phyloP scores from a whole-genome alignment of 1,139 yeast species.

The Pichiaceae sp. region DNA sequence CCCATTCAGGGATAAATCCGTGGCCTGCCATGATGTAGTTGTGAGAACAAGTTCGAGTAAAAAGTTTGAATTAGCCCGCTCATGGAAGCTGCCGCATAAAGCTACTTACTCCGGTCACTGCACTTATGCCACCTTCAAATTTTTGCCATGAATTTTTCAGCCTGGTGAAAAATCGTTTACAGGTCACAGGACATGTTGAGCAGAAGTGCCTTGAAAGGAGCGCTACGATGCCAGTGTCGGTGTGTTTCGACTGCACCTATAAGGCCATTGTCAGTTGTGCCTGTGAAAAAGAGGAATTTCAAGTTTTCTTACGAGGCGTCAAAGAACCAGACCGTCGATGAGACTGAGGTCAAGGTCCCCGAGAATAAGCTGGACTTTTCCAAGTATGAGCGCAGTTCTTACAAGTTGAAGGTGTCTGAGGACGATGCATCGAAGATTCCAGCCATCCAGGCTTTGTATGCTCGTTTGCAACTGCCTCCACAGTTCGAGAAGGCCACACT shows the following conservation, averaged over 20 bases:
- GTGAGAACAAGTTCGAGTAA: too few relatives aligned
- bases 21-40: constrained; percentile 1
- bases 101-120: too few relatives aligned
- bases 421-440: constrained; percentile 52
- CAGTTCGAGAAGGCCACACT: constrained; percentile 56
- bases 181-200: too few relatives aligned
- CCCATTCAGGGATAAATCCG: constrained; percentile 22
- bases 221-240: too few relatives aligned
- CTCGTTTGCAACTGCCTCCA: constrained; percentile 58
- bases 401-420: constrained; percentile 27
- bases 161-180: too few relatives aligned
- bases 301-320: constrained; percentile 21
- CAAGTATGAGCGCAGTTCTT: constrained; percentile 17
- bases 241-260: constrained; percentile 7
- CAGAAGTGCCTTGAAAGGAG: too few relatives aligned
- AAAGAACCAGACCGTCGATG: constrained; percentile 10
- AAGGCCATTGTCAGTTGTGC: constrained; percentile 2
- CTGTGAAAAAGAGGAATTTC: constrained; percentile 8
- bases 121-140: too few relatives aligned
- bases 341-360: constrained; percentile 11
- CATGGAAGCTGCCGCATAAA: too few relatives aligned
- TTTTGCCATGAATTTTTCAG: too few relatives aligned
- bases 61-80: too few relatives aligned
- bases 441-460: constrained; percentile 68
- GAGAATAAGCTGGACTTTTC: constrained; percentile 17